phyloP scores from a whole-genome alignment of 495 filamentous ascomycete genomes.

The Aspergillus homomorphus region DNA sequence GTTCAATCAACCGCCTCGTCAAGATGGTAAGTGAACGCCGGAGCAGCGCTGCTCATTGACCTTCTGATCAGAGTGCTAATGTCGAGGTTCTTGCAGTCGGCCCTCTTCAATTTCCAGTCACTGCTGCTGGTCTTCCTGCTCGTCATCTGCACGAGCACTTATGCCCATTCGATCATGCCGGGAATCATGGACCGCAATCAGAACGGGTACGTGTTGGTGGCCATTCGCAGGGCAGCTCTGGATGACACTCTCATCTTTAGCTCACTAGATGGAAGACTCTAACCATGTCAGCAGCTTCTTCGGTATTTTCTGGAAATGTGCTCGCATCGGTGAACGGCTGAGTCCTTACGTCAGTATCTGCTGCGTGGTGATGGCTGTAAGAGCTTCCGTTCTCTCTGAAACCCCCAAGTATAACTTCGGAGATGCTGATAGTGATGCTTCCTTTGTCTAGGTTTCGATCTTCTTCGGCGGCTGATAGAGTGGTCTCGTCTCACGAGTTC shows the following conservation, averaged over 20 bases:
- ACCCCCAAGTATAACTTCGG: not conserved
- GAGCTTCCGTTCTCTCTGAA: slow-evolving; percentile 26
- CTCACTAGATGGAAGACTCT: not conserved
- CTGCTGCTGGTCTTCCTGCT: slow-evolving; percentile 90
- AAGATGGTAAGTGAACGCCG: slow-evolving; percentile 23
- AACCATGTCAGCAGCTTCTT: slow-evolving; percentile 55
- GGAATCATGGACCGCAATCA: slow-evolving; percentile 91
- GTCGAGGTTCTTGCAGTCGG: slow-evolving; percentile 55
- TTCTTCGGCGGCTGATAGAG: slow-evolving; percentile 39
- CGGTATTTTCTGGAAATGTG: slow-evolving; percentile 96
- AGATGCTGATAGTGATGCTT: slow-evolving; percentile 10
- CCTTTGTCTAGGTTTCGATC: slow-evolving; percentile 38
- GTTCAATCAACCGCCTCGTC: slow-evolving; percentile 2
- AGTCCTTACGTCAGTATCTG: slow-evolving; percentile 96
- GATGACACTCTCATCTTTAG: not conserved
- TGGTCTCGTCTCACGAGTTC: slow-evolving; percentile 10
- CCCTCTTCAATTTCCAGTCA: slow-evolving; percentile 97
- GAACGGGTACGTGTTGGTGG: slow-evolving; percentile 60
- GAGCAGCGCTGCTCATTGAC: too few species aligned
- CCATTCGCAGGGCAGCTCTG: not conserved
- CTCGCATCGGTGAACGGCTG: slow-evolving; percentile 85
- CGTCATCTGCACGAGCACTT: slow-evolving; percentile 90
- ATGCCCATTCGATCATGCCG: slow-evolving; percentile 86
- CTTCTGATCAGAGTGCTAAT: not conserved
- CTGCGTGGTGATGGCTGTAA: slow-evolving; percentile 91